A percentile compares a stretch with the other conserved stretches of the same genome.
phyloP scores from a whole-genome alignment of 306 rosid genomes.

The Prunus campanulata region DNA sequence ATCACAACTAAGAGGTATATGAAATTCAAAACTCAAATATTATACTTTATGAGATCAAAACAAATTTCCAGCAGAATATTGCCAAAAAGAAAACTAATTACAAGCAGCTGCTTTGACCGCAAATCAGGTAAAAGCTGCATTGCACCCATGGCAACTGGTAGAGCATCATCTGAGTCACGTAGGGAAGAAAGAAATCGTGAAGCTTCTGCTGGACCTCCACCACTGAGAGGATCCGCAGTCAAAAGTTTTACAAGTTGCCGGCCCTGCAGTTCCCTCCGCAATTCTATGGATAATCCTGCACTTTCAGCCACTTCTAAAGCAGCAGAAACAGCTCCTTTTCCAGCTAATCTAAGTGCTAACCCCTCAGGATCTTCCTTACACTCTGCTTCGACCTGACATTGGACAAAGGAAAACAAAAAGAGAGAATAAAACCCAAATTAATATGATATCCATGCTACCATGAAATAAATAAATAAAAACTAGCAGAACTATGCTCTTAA shows the following conservation, averaged over 20 bases:
- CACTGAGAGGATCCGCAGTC: constrained; percentile 95
- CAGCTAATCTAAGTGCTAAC: constrained; percentile 91
- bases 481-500: background rate
- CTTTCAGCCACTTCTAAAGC: constrained; percentile 98
- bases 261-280: constrained; percentile 94
- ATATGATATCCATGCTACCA: background rate
- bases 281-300: constrained; percentile 82
- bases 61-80: constrained; percentile 14
- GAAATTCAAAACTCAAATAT: constrained; percentile 22
- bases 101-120: constrained; percentile 98
- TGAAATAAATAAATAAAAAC: constrained; percentile 2
- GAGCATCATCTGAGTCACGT: constrained; percentile 89
- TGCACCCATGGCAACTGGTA: constrained; percentile 99
- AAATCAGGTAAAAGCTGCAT: constrained; percentile 95
- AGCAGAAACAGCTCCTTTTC: constrained; percentile 97
- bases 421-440: background rate
- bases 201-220: constrained; percentile 99
- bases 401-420: constrained; percentile 6
- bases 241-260: constrained; percentile 98
- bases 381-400: constrained; percentile 86
- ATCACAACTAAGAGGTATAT: constrained; percentile 20
- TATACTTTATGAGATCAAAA: constrained; percentile 19
- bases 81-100: constrained; percentile 28
- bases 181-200: constrained; percentile 97
- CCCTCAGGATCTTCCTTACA: constrained; percentile 99